phyloP scores from a whole-genome alignment of 345 rosid genomes.

The Lenwebbia sp. region DNA sequence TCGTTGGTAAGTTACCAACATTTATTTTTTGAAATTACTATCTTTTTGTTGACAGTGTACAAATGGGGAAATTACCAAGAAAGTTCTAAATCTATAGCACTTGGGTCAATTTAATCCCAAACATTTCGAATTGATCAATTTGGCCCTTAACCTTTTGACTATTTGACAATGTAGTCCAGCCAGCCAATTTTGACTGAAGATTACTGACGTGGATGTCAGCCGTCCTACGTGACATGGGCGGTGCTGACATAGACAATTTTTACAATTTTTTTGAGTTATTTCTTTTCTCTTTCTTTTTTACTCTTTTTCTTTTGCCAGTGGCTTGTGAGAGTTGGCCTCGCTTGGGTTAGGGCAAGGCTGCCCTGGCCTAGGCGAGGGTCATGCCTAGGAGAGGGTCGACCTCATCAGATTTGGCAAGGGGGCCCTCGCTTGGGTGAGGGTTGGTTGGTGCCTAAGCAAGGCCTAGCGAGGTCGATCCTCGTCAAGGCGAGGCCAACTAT shows the following conservation, averaged over 20 bases:
- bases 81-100: background rate
- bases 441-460: too few species aligned
- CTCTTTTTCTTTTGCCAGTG: background rate
- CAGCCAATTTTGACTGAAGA: background rate
- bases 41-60: background rate
- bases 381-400: too few species aligned
- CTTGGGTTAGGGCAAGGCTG: too few species aligned
- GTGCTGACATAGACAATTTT: fast-evolving
- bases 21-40: too few species aligned
- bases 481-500: fast-evolving
- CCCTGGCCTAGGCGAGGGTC: too few species aligned
- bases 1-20: background rate
- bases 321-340: background rate
- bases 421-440: too few species aligned
- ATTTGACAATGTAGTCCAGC: background rate
- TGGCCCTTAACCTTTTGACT: fast-evolving
- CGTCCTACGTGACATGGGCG: fast-evolving
- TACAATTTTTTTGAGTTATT: background rate
- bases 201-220: fast-evolving
- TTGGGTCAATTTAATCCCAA: background rate
- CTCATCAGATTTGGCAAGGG: too few species aligned
- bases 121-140: background rate
- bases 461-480: fast-evolving
- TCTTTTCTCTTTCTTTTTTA: background rate
- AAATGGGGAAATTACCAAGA: background rate